phyloP scores from a whole-genome alignment of 768 basidiomycete species.

The Tricholoma sp. region DNA sequence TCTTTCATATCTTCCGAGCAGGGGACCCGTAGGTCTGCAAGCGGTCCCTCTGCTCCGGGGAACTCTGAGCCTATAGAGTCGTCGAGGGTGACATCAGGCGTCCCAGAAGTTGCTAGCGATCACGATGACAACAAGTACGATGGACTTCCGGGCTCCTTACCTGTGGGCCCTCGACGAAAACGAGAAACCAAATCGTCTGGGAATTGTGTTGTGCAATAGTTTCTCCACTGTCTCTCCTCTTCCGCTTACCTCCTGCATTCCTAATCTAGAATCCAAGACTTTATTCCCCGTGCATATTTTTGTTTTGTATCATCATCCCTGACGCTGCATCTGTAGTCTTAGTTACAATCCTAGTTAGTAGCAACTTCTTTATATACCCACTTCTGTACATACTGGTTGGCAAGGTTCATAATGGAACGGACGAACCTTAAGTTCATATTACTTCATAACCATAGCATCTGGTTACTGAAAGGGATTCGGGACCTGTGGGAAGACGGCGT shows the following conservation, averaged over 20 bases:
- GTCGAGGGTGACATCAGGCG: constrained; percentile 22
- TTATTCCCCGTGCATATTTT: constrained; percentile 11
- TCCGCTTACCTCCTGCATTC: constrained; percentile 1
- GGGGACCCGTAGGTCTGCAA: constrained; percentile 9
- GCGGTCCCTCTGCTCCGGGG: constrained; percentile 7
- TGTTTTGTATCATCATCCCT: constrained; percentile 2
- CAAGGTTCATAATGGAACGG: no score
- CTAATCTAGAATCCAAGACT: constrained; percentile 5
- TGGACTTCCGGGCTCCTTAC: constrained; percentile 28
- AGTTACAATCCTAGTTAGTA: no score
- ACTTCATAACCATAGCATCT: no score
- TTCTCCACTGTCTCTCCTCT: not conserved
- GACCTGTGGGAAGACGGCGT: no score
- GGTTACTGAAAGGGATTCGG: no score
- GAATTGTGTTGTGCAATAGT: constrained; percentile 39
- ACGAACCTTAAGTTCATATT: no score
- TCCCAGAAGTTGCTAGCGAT: constrained; percentile 27
- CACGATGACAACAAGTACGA: no score
- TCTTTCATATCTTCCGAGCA: constrained; percentile 8
- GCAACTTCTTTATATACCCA: no score
- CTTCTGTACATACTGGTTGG: no score
- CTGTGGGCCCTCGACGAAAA: constrained; percentile 25
- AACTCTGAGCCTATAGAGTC: constrained; percentile 17
- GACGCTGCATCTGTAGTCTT: constrained; percentile 18
- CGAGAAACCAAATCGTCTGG: constrained; percentile 29